Evolutionary conservation across 208 protist genomes (phyloP).

Genomic region (Naegleria lovaniensis): DNA sequence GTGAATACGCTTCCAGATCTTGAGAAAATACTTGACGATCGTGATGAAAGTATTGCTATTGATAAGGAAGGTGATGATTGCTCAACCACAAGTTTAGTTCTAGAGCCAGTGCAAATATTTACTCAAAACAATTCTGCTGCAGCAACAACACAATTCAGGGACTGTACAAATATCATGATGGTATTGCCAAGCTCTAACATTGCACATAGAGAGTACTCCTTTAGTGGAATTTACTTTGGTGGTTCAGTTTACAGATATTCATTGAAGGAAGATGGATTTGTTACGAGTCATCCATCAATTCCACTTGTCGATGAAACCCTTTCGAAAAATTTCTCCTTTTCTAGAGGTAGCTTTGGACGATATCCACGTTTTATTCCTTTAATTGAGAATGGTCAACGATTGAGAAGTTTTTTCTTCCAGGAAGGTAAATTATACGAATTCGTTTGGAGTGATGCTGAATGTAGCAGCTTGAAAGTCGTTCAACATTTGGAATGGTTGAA

Average conservation of each 20-base stretch:
- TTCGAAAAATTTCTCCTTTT: neutral
- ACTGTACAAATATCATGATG: no score
- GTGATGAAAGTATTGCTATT: no score
- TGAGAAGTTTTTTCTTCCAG: neutral
- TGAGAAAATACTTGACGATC: no score
- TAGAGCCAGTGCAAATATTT: no score
- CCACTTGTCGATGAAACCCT: neutral
- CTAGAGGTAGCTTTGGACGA: neutral
- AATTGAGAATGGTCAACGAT: neutral
- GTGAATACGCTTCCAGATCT: no score
- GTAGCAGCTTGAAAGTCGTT: neutral
- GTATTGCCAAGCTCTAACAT: no score
- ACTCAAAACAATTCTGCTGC: no score
- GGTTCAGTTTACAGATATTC: neutral
- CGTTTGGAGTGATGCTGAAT: neutral
- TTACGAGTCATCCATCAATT: neutral
- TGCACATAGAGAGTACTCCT: neutral
- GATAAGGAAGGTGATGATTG: no score
- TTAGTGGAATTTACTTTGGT: neutral
- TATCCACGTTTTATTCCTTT: neutral
- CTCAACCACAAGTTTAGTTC: no score
- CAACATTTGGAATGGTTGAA: neutral
- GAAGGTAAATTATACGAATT: neutral
- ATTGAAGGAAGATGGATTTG: neutral
- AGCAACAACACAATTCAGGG: no score